Base-by-base conservation (phyloP, 1,284 basidiomycete genomes). In the Sparassis latifolia region DNA sequence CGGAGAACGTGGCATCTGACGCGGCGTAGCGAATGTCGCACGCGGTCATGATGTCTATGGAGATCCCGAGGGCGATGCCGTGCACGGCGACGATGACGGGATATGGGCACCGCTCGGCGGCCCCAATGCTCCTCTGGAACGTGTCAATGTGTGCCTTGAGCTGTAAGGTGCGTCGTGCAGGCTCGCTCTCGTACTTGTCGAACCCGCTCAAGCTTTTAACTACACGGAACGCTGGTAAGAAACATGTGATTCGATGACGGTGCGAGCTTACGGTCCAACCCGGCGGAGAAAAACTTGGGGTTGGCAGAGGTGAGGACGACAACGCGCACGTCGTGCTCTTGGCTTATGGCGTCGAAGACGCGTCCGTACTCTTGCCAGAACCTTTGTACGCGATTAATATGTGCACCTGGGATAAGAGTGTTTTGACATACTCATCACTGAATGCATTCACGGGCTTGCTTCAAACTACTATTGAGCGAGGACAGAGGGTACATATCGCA, bases 51-150 rank as follows among this genome's bases (percentile, higher is more conserved):
- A 96, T 78, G 66, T 98, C 85, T 2, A 87, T 69, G 0, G 80
- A 90, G 0, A 95, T 76, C 0, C 94, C 94, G 45, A 89, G 68
- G 7, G 82, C 80, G 4, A 82, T 65, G 0, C 92, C 92, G 61
- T 94, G 86, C 0, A 89, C 73, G 0, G 94, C 92, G 0, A 75
- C 85, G 50, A 98, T 90, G 52, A 97, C 89, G 0, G 94, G 94
- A 62, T 87, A 84, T 0, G 79, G 77, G 57, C 84, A 85, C n/a
- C 78, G 69, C 58, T 91, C 83, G 0, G 90, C 78, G 0, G 82
- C 72, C 0, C 77, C 72, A 47, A 94, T 89, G 33, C 81, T 80
- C n/a, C 69, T 63, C 69, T 95, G 92, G 68, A 92, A 89, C 29
- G 77, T 76, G n/a, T 74, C 61, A 45, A 89, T 66, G 55, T 75